phyloP scores from a whole-genome alignment of 768 basidiomycete genomes.

The Lactifluus volemus region DNA sequence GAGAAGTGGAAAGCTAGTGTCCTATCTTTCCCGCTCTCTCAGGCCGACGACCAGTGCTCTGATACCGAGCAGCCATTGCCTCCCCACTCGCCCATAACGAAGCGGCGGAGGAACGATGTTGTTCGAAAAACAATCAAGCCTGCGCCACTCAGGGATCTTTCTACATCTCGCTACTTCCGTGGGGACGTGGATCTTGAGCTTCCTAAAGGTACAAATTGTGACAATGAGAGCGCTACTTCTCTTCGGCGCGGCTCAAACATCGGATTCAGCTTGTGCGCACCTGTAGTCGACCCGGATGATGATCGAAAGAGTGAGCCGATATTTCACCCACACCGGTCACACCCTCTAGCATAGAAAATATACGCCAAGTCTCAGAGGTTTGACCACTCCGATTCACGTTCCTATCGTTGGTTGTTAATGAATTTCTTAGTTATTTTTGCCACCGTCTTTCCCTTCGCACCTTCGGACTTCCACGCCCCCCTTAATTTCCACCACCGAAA shows the following conservation, averaged over 20 bases:
- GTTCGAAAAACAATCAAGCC: neutral
- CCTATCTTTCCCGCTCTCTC: neutral
- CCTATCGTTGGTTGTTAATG: neutral
- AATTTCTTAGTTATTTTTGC: conserved; percentile 8
- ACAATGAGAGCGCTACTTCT: neutral
- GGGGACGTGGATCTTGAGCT: neutral
- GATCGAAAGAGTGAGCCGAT: neutral
- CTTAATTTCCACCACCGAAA: neutral
- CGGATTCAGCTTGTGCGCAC: neutral
- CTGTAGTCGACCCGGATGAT: neutral
- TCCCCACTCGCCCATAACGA: conserved; percentile 1
- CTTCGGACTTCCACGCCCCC: conserved; percentile 16
- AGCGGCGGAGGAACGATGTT: neutral
- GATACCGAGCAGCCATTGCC: neutral
- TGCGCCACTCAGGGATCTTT: neutral
- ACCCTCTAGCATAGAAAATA: neutral
- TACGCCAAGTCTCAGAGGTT: conserved; percentile 13
- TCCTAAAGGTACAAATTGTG: neutral
- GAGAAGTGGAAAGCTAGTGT: conserved; percentile 10
- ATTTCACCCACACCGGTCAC: neutral
- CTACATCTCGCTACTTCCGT: conserved; percentile 8
- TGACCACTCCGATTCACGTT: neutral
- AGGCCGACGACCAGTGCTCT: neutral
- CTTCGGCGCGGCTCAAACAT: neutral
- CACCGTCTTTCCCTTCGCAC: conserved; percentile 17